phyloP scores from a whole-genome alignment of 2,329 filamentous ascomycete species.

The Xylariaceae sp. region DNA sequence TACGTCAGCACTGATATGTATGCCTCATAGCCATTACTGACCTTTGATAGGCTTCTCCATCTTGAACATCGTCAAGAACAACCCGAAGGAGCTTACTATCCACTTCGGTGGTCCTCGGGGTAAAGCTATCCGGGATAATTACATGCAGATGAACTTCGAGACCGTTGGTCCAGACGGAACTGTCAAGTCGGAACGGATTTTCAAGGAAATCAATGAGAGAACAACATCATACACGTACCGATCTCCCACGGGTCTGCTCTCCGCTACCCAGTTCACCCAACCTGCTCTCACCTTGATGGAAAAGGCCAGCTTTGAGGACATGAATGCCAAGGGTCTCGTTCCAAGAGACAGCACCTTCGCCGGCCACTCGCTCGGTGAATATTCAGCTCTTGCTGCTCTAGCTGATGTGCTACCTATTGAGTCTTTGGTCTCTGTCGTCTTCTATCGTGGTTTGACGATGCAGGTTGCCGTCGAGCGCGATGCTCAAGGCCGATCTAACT shows the following conservation, averaged over 20 bases:
- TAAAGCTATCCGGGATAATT: slow-evolving; percentile 97
- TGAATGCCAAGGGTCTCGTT: slow-evolving; percentile 94
- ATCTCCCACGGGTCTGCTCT: slow-evolving; percentile 89
- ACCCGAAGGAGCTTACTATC: slow-evolving; percentile 96
- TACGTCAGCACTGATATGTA: slow-evolving; percentile 37
- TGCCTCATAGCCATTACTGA: slow-evolving; percentile 4
- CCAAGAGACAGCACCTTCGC: slow-evolving; percentile 96
- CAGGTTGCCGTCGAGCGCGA: slow-evolving; percentile 98
- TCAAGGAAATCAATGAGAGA: slow-evolving; percentile 92
- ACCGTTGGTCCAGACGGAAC: slow-evolving; percentile 88
- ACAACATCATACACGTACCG: slow-evolving; percentile 96
- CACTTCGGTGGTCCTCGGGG: slow-evolving; percentile 96
- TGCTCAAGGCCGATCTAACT: slow-evolving; percentile 88
- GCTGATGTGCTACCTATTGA: slow-evolving; percentile 99
- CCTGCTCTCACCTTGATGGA: slow-evolving; percentile 97
- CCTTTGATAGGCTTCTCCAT: slow-evolving; percentile 75
- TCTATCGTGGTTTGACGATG: slow-evolving; percentile 98
- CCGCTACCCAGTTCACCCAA: slow-evolving; percentile 97
- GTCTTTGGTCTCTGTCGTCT: slow-evolving; percentile 94
- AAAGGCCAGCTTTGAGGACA: slow-evolving; percentile 98
- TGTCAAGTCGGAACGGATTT: slow-evolving; percentile 98
- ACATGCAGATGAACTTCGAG: slow-evolving; percentile 99
- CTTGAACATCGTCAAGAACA: slow-evolving; percentile 98
- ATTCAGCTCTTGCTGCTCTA: slow-evolving; percentile 91
- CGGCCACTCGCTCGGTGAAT: slow-evolving; percentile 96